A percentile compares a stretch with the other conserved stretches of the same genome.
phyloP scores from a whole-genome alignment of 345 rosid genomes.

The Populus nigra region DNA sequence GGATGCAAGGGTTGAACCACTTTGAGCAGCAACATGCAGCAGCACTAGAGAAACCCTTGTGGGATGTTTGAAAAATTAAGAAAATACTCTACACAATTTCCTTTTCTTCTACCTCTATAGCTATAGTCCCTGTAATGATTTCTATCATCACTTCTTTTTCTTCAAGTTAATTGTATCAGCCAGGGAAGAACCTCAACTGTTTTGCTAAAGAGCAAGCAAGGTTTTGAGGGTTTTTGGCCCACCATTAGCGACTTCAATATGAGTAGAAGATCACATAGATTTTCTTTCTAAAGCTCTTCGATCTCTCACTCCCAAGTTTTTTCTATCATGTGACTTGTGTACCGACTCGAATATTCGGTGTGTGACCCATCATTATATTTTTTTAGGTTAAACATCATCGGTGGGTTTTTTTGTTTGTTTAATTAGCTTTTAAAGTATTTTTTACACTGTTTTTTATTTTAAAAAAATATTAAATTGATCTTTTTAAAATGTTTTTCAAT shows the following conservation, averaged over 20 bases:
- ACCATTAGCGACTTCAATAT: neutral
- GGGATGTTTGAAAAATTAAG: slow-evolving; percentile 30
- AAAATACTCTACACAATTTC: neutral
- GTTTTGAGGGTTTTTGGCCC: slow-evolving; percentile 9
- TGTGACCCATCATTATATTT: neutral
- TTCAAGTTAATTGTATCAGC: neutral
- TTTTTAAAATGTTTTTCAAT: too few species aligned
- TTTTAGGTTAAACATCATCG: neutral
- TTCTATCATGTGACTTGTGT: neutral
- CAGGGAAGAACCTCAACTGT: neutral
- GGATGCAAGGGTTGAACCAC: slow-evolving; percentile 27
- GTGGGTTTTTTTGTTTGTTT: neutral
- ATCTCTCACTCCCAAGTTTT: too few species aligned
- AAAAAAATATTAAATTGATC: too few species aligned
- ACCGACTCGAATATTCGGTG: neutral
- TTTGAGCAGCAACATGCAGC: slow-evolving; percentile 41
- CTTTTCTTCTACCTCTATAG: neutral
- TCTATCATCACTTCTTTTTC: neutral
- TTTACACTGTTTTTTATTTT: too few species aligned
- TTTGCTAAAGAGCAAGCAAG: slow-evolving; percentile 18
- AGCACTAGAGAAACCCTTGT: slow-evolving; percentile 37
- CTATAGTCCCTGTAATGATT: neutral
- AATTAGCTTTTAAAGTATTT: too few species aligned
- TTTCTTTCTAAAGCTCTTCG: neutral
- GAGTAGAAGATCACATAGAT: neutral